Evolutionary conservation across 108 stramenopile species (phyloP), one percentile per base, ranked within the genome.

Genomic region (Skeletonema grethae): DNA sequence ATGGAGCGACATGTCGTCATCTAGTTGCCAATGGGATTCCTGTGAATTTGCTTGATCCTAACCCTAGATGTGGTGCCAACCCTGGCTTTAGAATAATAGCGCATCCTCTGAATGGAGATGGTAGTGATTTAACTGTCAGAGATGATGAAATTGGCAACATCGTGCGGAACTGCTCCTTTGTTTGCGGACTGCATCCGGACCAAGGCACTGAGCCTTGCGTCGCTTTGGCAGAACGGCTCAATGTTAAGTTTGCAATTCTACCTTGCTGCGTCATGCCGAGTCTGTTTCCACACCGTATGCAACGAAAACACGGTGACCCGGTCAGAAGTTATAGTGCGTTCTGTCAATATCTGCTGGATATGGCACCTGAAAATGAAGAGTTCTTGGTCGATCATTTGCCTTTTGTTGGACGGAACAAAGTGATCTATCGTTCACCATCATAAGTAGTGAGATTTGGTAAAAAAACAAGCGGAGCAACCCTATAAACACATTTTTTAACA

Each of bases 321-420:
- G 83, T 84, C 3, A 39, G 83, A 30, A 77, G 76, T 57, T 77
- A 84, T 30, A 79, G 76, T 62, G 45, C 76, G 1, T 84, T 87
- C 48, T 87, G 87, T 69, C 80, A 81, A 24, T 88, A 88, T 76
- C 60, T 90, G 10, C 61, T 84, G 31, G 79, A 85, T 57, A 83
- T 83, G 80, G 79, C 86, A 36, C 70, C 77, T 32, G 48, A 55
- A 22, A 70, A 53, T 3, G 46, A 48, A 48, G 61, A 63, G 16
- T 82, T 86, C 65, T 35, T 69, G 60, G 76, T 81, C 0, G 85
- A 73, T 50, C 61, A 83, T 61, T 66, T 88, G 59, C 75, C 76
- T 13, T 88, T 88, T 70, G 79, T 75, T 32, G 87, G 87, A 16
- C 67, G 87, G 45, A 88, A 88, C 61, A 84, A 85, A 65, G 85